Base-by-base conservation (phyloP, 2,329 filamentous ascomycete genomes). In the Xylariaceae sp. region DNA sequence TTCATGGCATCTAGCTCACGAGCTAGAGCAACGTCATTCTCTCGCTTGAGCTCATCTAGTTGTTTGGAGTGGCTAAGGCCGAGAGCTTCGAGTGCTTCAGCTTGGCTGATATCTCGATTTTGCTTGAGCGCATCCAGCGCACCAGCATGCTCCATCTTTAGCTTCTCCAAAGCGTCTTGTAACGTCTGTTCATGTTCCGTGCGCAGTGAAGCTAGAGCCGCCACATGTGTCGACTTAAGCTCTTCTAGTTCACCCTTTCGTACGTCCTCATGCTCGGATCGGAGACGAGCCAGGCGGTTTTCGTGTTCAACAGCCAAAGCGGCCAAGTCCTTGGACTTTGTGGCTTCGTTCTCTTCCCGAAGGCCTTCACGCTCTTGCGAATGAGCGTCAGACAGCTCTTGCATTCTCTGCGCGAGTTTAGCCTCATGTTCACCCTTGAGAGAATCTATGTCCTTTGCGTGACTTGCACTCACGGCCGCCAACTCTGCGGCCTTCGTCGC, bases 61-160 rank as follows among this genome's bases (percentile, higher is more conserved):
- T 59, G 46, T 13, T 46, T 34, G 4, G 53, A 44, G 33, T 56
- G 52, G 33, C 37, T 51, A 3, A 45, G 38, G 24, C 49, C 49
- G 8, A 61, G 49, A 15, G 45, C 45, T 13, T 51, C 47, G 7
- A 61, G 46, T 15, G 51, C 53, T 35, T 52, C 43, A 3, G 50
- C 45, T 1, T 56, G 53, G 16, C 39, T 45, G 17, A 38, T 11
- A n/a, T 53, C 47, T 34, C 49, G 48, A 35, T 55, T 48, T n/a
- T 32, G 45, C 36, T 49, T 37, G 24, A 56, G 41, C 15, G 50
- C 48, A 38, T 57, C 50, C 3, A 61, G 46, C n/a, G 53, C 50
- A 35, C 48, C 45, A 8, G 35, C 32, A 39, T 61, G 54, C 30
- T 50, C 38, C 2, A 38, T 26, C 45, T 52, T 50, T 1, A 56